Base-by-base conservation (phyloP, 768 basidiomycete species). In the Mycena floridula region DNA sequence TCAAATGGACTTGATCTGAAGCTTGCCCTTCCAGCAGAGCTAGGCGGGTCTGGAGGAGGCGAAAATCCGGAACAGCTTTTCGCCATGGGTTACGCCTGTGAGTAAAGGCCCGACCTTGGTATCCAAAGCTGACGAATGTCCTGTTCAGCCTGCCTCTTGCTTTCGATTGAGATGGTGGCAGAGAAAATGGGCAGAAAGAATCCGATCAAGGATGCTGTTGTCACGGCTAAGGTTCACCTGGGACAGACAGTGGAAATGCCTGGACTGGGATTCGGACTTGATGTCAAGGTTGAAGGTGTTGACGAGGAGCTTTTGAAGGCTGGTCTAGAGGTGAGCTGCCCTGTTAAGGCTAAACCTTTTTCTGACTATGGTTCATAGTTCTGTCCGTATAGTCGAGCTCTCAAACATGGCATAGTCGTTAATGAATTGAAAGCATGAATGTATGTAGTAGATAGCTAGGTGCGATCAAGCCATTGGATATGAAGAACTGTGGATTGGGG, bases 21-120 rank as follows among this genome's bases (percentile, higher is more conserved):
- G 32, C 70, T 84, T 25, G 72, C 73, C 5, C 56, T 54, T 8
- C 82, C 82, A 7, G 79, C 74, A 48, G 77, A 72, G 42, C 57
- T 83, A 35, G 80, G 81, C 15, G 82, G 82, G 15, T 61, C 62
- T 5, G 81, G 81, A 15, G 64, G 78, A 20, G 82, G 81, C 12
- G 63, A 76, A 47, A 84, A 83, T 54, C 82, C 82, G 0, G 82
- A 84, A 50, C 81, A 84, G 52, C 65, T 83, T 28, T 83, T 84
- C 48, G 82, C 82, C 9, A 76, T 80, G 76, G 82, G 82, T 4
- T 83, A n/a, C n/a, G 32, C 62, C 88, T 46, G 66, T 88, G 43
- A 65, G 77, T 45, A 80, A 79, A 20, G 85, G 74, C 4, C 86
- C 88, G 58, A 78, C 74, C 66, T 86, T 86, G 51, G n/a, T n/a